Conservation (phyloP, 2,329 filamentous ascomycete genomes). For the Hypoxylon sp. region DNA sequence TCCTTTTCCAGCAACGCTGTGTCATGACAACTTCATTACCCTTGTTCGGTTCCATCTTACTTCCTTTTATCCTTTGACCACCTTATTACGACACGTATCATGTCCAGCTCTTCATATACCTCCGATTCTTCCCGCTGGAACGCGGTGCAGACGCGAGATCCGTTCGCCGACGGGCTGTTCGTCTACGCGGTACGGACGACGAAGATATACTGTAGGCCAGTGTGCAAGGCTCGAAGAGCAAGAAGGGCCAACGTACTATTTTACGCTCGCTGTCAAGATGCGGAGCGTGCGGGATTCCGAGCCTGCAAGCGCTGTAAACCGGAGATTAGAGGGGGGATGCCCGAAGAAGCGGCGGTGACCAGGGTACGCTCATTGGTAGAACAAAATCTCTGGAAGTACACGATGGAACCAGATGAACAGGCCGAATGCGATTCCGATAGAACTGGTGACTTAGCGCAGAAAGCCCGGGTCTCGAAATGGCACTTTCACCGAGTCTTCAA, state of each 20-base stretch:
- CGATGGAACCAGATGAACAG: conserved; percentile 14
- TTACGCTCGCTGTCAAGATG: conserved; percentile 23
- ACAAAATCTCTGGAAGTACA: conserved; percentile 17
- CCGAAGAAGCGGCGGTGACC: conserved; percentile 27
- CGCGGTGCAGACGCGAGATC: conserved; percentile 31
- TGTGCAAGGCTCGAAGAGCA: conserved; percentile 32
- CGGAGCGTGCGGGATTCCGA: conserved; percentile 28
- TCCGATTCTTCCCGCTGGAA: conserved; percentile 31
- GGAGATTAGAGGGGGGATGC: conserved; percentile 27
- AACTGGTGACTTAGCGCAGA: conserved; percentile 23
- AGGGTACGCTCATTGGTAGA: conserved; percentile 29
- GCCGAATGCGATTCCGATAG: conserved; percentile 7
- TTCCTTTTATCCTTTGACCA: neutral
- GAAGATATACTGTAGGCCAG: conserved; percentile 32
- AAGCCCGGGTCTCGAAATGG: conserved; percentile 31
- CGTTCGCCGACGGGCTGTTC: conserved; percentile 24
- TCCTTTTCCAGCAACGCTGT: too few relatives aligned
- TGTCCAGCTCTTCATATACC: conserved; percentile 20
- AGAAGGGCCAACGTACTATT: conserved; percentile 31
- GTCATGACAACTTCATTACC: neutral
- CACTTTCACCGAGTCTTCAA: conserved; percentile 35
- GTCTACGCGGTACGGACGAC: conserved; percentile 33
- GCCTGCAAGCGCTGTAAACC: conserved; percentile 34
- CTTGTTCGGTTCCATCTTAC: neutral
- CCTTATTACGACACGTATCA: conserved; percentile 1